Evolutionary conservation across 2,329 filamentous ascomycete genomes (phyloP).

Genomic region (Xylaria digitata): DNA sequence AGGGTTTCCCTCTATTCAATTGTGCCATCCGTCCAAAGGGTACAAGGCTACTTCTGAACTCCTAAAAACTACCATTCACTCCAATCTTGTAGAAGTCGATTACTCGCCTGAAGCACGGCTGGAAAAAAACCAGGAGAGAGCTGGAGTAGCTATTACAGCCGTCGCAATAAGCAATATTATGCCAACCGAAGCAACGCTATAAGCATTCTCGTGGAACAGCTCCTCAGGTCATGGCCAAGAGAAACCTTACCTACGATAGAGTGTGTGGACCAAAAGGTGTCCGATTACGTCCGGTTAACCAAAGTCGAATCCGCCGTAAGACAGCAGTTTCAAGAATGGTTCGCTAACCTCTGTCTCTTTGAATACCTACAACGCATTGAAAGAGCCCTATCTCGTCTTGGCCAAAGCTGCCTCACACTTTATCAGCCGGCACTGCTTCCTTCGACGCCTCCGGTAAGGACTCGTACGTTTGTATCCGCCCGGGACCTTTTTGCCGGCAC

Average conservation of each 20-base stretch:
- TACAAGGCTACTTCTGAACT: slow-evolving; percentile 5
- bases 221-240: slow-evolving; percentile 10
- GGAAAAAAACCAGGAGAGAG: not conserved
- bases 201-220: not conserved
- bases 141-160: not conserved
- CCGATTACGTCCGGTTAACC: slow-evolving; percentile 1
- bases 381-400: not conserved
- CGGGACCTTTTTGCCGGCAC: slow-evolving; percentile 20
- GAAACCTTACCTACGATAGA: not conserved
- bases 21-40: slow-evolving; percentile 15
- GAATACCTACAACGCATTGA: slow-evolving; percentile 17
- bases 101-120: slow-evolving; percentile 20
- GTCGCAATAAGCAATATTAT: not conserved
- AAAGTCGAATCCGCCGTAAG: not conserved
- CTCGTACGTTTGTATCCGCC: slow-evolving; percentile 23
- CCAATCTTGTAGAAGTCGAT: not conserved
- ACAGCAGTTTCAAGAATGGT: slow-evolving; percentile 20
- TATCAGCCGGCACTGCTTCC: not conserved
- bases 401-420: not conserved
- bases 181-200: not conserved
- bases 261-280: slow-evolving; percentile 13
- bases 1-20: slow-evolving; percentile 1
- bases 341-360: slow-evolving; percentile 11
- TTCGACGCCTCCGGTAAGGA: not conserved
- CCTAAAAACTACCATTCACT: not conserved